A percentile compares a stretch with the other conserved stretches of the same genome.
phyloP scores from a whole-genome alignment of 768 basidiomycete species.

The Collybiopsis luxurians region DNA sequence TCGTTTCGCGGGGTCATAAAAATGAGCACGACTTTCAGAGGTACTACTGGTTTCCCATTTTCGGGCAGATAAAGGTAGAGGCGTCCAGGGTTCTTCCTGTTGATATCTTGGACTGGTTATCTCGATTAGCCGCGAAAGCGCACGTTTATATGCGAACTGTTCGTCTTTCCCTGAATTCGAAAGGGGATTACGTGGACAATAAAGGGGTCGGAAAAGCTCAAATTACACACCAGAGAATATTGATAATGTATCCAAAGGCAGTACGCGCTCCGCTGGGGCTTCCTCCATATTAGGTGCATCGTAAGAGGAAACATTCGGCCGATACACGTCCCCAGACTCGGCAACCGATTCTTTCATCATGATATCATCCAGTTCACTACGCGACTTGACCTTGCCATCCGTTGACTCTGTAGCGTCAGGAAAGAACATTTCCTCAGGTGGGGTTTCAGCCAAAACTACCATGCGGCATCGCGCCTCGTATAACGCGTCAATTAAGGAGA shows the following conservation, averaged over 20 bases:
- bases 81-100: slow-evolving; percentile 30
- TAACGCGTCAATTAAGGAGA: slow-evolving; percentile 58
- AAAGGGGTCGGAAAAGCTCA: not conserved
- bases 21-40: not conserved
- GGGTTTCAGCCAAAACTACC: slow-evolving; percentile 36
- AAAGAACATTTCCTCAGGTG: slow-evolving; percentile 49
- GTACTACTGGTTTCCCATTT: slow-evolving; percentile 29
- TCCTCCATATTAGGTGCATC: slow-evolving; percentile 32
- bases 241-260: slow-evolving; percentile 46
- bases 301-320: slow-evolving; percentile 57
- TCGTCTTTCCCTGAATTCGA: slow-evolving; percentile 50
- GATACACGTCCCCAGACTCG: slow-evolving; percentile 46
- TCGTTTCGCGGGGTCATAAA: not conserved
- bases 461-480: slow-evolving; percentile 42
- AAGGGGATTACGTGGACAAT: not conserved
- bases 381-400: not conserved
- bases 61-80: slow-evolving; percentile 26
- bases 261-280: slow-evolving; percentile 21
- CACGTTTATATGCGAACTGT: slow-evolving; percentile 61
- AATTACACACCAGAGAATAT: slow-evolving; percentile 45
- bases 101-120: slow-evolving; percentile 45
- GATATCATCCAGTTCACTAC: slow-evolving; percentile 17
- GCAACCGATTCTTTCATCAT: slow-evolving; percentile 45
- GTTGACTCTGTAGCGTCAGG: slow-evolving; percentile 32
- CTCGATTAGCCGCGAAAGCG: slow-evolving; percentile 55